Conservation (phyloP, 805 yeast species). For the Schizosaccharomyces pombe region ASM294v3 CU329670.1:3156001-3156500, state of each 20-base stretch:
- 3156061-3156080: constrained; percentile 28
- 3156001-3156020: constrained; percentile 31
- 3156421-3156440: neutral
- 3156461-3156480: too few relatives aligned
- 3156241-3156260: constrained; percentile 42
- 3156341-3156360: neutral
- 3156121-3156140: constrained; percentile 50
- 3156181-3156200: constrained; percentile 29
- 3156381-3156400: neutral
- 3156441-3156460: too few relatives aligned
- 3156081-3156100: constrained; percentile 13
- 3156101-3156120: constrained; percentile 28
- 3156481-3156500: too few relatives aligned
- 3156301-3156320: constrained; percentile 54
- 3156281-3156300: constrained; percentile 69
- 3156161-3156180: constrained; percentile 45
- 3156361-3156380: neutral
- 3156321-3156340: constrained; percentile 10
- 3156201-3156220: constrained; percentile 16
- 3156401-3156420: neutral
- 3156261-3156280: constrained; percentile 33
- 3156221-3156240: constrained; percentile 22
- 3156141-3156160: constrained; percentile 59
- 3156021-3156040: constrained; percentile 41
- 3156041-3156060: constrained; percentile 30